Base-by-base conservation (phyloP, 108 stramenopile species). In the Cyclostephanos invisitatus region DNA sequence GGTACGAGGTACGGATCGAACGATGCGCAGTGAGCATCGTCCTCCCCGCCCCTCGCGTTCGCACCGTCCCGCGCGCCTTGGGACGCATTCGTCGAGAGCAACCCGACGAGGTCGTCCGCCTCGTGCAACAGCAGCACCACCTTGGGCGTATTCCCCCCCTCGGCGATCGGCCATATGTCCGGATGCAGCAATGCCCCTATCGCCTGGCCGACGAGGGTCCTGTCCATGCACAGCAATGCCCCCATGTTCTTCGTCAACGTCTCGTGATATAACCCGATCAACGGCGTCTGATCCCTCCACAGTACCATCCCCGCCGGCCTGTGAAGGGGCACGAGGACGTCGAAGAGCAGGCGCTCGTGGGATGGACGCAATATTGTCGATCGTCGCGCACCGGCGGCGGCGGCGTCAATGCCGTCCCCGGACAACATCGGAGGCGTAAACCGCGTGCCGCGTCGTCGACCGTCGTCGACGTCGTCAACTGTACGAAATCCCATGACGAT, bases 271-370 rank as follows among this genome's bases (percentile, higher is more conserved):
- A 94, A 57, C 12, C 83, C 85, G 46, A 94, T 62, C 24, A 94
- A 55, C 7, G 89, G 79, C 0, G 83, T 88, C 74, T 94, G 93
- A 75, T 94, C 93, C 62, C 93, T 65, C 93, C 93, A 94, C 42
- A 94, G 73, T 0, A 91, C 89, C 90, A 94, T 87, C 24, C 89
- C 84, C 67, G 80, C 83, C 11, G 93, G 88, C 70, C 80, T 64
- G 84, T 93, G 92, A 38, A 93, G 75, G 10, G 92, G 92, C 40
- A 93, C 65, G 49, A 93, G 63, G 22, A 87, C 77, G 42, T 91
- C 73, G 44, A 84, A 68, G 1, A 93, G 73, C 10, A 93, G 66
- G 40, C 80, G 70, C 63, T 87, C 70, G 60, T 83, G 78, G 12
- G 83, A 83, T 6, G 66, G 53, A 22, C 62, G 37, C 57, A 73